Base-by-base conservation (phyloP, 768 basidiomycete species). In the Favolaschia claudopus region DNA sequence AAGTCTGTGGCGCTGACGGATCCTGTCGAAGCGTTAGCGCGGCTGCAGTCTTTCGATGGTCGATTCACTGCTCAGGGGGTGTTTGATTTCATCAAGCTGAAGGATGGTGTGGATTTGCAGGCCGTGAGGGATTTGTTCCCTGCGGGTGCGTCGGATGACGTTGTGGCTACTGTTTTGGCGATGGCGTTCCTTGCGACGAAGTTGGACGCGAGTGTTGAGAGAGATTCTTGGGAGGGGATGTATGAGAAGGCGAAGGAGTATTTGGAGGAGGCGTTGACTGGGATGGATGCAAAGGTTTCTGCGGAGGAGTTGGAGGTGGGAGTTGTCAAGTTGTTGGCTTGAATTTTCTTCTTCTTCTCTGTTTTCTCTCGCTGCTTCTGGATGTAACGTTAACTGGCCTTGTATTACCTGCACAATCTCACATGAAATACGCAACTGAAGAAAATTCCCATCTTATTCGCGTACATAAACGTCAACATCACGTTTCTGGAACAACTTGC, bases 161-260 rank as follows among this genome's bases (percentile, higher is more conserved):
- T 65, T 4, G 52, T 58, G 24, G 52, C 56, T 29, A 65, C 52
- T 3, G 19, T 61, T 1, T 27, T 65, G 14, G 60, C 56, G 8
- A 62, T 65, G 56, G 64, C 56, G 52, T 65, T 59, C 47, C 51
- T 65, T 34, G 27, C 56, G 7, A 51, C 40, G 3, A 61, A 52
- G 34, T 19, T 65, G 38, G 40, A 46, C 2, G 32, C 37, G 2
- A 9, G 7, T 1, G 45, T 57, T 28, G 55, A 57, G 7, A 49
- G 60, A 13, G 60, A 58, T 17, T 25, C 55, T 14, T 65, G 64
- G 64, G 63, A 61, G 47, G 59, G 59, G 3, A 54, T 61, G 19
- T 55, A 61, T 24, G 64, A 65, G 19, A 65, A 65, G 47, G 64
- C 60, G 20, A 34, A 55, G 19, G 55, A 55, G 28, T 65, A 58